A percentile compares a stretch with the other conserved stretches of the same genome.
Conservation (phyloP, 805 yeast genomes). For the Scheffersomyces amazonensis region DNA sequence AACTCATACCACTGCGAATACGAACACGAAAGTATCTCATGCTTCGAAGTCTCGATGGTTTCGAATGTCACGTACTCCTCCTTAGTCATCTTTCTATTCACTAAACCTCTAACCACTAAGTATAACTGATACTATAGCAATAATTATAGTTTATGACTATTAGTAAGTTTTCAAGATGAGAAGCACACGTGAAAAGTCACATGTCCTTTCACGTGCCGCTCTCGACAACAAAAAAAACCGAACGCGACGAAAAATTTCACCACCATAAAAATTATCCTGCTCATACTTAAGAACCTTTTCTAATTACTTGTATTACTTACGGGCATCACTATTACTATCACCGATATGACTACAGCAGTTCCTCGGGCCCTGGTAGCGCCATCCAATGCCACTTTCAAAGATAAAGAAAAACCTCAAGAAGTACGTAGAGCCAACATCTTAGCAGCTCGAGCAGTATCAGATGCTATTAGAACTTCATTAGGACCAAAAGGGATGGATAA, state of each 20-base stretch:
- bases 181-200: no score
- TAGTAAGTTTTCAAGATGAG: no score
- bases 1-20: constrained; percentile 33
- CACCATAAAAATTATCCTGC: no score
- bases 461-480: constrained; percentile 89
- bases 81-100: background rate
- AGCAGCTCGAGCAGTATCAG: constrained; percentile 94
- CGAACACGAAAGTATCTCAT: constrained; percentile 30
- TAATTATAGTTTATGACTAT: no score
- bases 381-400: constrained; percentile 85
- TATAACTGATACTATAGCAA: no score
- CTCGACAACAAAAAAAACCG: no score
- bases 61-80: constrained; percentile 24
- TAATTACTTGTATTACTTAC: no score
- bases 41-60: constrained; percentile 18
- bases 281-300: no score
- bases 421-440: constrained; percentile 84
- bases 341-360: constrained; percentile 4
- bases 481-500: constrained; percentile 99
- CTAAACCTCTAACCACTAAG: no score
- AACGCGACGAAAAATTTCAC: no score
- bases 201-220: no score
- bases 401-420: constrained; percentile 93
- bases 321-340: no score
- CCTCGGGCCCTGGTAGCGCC: constrained; percentile 26